Evolutionary conservation across 1,284 basidiomycete species (phyloP).

Genomic region (Coniferiporia weirii): DNA sequence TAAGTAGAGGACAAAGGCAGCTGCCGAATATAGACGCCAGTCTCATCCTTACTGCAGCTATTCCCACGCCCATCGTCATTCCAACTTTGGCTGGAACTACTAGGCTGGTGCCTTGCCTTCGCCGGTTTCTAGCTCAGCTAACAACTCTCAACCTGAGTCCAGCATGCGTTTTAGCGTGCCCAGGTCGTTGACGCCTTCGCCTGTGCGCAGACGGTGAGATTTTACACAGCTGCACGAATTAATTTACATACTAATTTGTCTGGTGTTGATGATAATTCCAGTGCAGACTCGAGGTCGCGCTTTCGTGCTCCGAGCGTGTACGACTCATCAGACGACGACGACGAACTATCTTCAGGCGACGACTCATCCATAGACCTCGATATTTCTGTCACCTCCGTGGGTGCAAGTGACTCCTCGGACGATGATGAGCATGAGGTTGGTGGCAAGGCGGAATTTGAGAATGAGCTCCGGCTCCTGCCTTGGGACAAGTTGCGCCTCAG

Average conservation of each 20-base stretch:
- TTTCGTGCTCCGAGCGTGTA: constrained; percentile 53
- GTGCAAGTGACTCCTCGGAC: not conserved
- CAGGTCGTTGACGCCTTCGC: constrained; percentile 56
- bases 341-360: constrained; percentile 28
- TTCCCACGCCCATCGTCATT: too few relatives aligned
- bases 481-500: constrained; percentile 9
- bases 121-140: not conserved
- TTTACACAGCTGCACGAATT: not conserved
- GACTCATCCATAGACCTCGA: constrained; percentile 40
- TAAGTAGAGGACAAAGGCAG: too few relatives aligned
- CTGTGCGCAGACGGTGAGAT: constrained; percentile 35
- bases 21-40: too few relatives aligned
- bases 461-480: not conserved
- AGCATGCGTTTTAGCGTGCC: constrained; percentile 61
- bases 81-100: too few relatives aligned
- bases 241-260: constrained; percentile 1
- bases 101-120: not conserved
- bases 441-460: not conserved
- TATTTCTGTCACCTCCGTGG: constrained; percentile 4
- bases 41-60: too few relatives aligned
- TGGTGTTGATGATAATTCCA: not conserved
- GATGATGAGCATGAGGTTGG: not conserved
- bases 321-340: constrained; percentile 44
- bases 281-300: constrained; percentile 38
- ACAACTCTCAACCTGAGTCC: not conserved